A percentile compares a stretch with the other conserved stretches of the same genome.
Conservation (phyloP, 768 basidiomycete genomes). For the Boletus rufocinnamomeus region DNA sequence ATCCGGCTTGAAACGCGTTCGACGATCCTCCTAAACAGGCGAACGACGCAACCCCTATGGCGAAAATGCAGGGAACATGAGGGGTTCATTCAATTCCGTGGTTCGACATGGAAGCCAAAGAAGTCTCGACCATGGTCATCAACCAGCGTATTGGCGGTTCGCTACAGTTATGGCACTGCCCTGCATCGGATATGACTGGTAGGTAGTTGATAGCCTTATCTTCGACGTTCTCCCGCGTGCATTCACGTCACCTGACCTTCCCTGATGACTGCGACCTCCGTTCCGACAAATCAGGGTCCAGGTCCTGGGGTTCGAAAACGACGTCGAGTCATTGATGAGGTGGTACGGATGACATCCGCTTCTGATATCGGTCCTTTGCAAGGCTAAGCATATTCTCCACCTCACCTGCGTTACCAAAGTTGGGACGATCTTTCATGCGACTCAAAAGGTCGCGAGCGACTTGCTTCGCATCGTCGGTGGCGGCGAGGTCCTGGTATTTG, state of each 20-base stretch:
- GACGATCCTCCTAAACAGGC: neutral
- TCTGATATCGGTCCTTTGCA: slow-evolving; percentile 51
- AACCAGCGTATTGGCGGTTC: neutral
- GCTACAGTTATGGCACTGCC: too few species aligned
- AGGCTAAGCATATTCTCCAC: slow-evolving; percentile 59
- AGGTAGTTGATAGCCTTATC: too few species aligned
- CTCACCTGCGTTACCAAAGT: slow-evolving; percentile 67
- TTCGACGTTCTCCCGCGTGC: too few species aligned
- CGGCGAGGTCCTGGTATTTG: slow-evolving; percentile 54
- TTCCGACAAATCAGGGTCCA: slow-evolving; percentile 69
- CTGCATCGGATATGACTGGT: too few species aligned
- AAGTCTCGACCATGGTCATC: too few species aligned
- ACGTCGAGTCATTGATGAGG: slow-evolving; percentile 24
- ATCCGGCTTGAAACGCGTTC: neutral
- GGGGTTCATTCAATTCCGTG: neutral
- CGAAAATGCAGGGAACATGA: neutral
- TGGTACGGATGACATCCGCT: slow-evolving; percentile 36
- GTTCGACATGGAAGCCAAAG: neutral
- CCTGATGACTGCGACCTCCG: too few species aligned
- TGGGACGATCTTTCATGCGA: slow-evolving; percentile 44
- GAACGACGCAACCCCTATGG: neutral
- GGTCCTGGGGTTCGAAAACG: slow-evolving; percentile 49
- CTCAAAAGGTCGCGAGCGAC: slow-evolving; percentile 53
- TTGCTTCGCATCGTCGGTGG: slow-evolving; percentile 56
- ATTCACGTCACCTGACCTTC: too few species aligned